Base-by-base conservation (phyloP, 2,329 filamentous ascomycete genomes). In the Cladophialophora yegresii region DNA sequence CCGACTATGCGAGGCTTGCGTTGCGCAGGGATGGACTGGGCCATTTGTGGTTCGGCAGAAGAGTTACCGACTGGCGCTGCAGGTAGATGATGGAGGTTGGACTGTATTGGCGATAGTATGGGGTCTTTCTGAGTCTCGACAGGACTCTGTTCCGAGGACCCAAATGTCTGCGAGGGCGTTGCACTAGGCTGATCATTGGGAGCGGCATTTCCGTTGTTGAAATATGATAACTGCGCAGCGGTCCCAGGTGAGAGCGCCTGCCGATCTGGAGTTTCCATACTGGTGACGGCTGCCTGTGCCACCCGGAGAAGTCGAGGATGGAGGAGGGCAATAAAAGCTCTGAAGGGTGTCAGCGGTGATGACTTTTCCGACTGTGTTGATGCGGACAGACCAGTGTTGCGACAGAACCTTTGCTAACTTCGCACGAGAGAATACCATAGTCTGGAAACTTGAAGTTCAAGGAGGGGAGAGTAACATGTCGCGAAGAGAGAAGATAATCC, bases 1-100 rank as follows among this genome's bases (percentile, higher is more conserved):
- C 84, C 84, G 72, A 83, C 82, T 67, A 81, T 71, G 67, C 70
- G 65, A 62, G 70, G 65, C 62, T 70, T 60, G 58, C 62, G 73
- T 79, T 83, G 71, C 73, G 75, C 65, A 70, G 77, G 62, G 75
- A 79, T 67, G 76, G 78, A 56, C 20, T 63, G 51, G 30, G 67
- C 45, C 54, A 63, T 61, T 36, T 47, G 58, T 40, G 64, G 36
- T 68, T 57, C 63, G 28, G 64, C 56, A 59, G 65, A 47, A 36
- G 58, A 20, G 53, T 64, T 59, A 60, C 54, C 66, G 68, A 59
- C 22, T 51, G 67, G 59, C 58, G 67, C 64, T 23, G 67, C 23
- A 40, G 67, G 65, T 51, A 68, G 63, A 43, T 67, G 62, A 64
- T 69, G 67, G 28, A 61, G 57, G 61, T 51, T 49, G 36, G 70